Percentiles rank a stretch among this genome's conserved stretches.
These are phyloP conservation scores for Adansonia madagascariensis DNA, from an alignment of 441 rosid genomes.

Conservation along the genomic window DNA sequence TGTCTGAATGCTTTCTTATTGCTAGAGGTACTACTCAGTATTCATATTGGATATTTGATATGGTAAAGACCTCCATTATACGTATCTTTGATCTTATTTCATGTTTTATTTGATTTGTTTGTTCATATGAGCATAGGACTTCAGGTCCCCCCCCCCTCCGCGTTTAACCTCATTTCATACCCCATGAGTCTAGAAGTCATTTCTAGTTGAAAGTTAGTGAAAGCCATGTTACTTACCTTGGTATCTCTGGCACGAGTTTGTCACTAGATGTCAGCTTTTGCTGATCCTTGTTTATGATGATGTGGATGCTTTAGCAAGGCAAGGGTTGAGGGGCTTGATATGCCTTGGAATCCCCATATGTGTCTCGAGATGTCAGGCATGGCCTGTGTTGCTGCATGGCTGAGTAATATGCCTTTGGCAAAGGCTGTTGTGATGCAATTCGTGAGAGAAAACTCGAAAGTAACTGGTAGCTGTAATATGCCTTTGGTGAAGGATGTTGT, in stretches of 20 bases:
- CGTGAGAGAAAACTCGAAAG: neutral
- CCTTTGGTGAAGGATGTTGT: neutral
- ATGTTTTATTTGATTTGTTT: constrained; percentile 8
- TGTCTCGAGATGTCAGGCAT: constrained; percentile 12
- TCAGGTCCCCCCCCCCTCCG: neutral
- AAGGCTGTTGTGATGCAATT: constrained; percentile 16
- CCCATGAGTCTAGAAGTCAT: neutral
- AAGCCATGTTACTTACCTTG: neutral
- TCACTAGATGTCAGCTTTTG: constrained; percentile 16
- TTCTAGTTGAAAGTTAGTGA: neutral
- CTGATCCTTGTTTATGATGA: constrained; percentile 5
- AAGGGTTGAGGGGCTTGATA: neutral
- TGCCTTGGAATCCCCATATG: neutral
- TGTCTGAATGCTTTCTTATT: constrained; percentile 13
- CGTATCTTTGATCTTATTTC: neutral
- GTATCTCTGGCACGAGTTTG: constrained; percentile 7
- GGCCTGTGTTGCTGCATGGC: neutral
- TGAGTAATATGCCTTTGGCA: neutral
- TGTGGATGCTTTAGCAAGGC: neutral
- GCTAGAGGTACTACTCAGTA: neutral
- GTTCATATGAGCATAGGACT: neutral
- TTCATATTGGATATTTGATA: neutral
- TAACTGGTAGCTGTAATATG: constrained; percentile 15
- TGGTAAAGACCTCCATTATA: neutral
- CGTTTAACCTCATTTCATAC: neutral